Conservation (phyloP, 176 grass and related monocot genomes). For the Eremochloa ophiuroides region DNA sequence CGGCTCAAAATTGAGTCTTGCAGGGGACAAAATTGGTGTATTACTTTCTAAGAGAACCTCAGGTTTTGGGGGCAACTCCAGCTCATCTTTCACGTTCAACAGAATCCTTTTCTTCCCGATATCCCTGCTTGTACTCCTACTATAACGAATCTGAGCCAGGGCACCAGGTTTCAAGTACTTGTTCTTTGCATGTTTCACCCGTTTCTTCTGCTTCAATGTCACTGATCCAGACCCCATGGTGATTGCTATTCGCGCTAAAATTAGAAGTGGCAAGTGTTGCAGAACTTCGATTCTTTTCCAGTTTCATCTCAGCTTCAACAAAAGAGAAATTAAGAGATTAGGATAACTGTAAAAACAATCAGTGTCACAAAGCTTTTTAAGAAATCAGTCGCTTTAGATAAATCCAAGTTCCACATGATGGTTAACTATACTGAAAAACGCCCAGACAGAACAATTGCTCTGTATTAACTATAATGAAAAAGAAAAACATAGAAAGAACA, state of each 20-base stretch:
- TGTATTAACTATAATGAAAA: background rate
- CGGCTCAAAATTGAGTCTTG: conserved; percentile 38
- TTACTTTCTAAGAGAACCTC: background rate
- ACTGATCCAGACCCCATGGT: conserved; percentile 49
- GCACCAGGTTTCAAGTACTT: conserved; percentile 76
- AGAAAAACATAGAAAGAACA: background rate
- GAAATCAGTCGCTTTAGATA: background rate
- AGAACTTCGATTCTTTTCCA: conserved; percentile 4
- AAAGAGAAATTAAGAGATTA: background rate
- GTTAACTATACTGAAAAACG: background rate
- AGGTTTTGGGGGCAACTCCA: conserved; percentile 12
- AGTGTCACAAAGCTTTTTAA: background rate
- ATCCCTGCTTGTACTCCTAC: conserved; percentile 62
- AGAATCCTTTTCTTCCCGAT: conserved; percentile 71
- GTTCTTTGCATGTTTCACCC: conserved; percentile 54
- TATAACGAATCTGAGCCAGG: conserved; percentile 61
- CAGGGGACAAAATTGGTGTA: conserved; percentile 36
- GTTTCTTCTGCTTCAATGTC: conserved; percentile 63
- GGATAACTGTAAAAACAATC: background rate
- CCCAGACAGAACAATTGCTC: background rate
- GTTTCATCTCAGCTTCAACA: conserved; percentile 36
- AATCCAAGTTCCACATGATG: background rate
- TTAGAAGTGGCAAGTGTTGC: background rate
- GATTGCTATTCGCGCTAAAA: conserved; percentile 3
- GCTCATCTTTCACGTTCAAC: conserved; percentile 57